A percentile compares a stretch with the other conserved stretches of the same genome.
Evolutionary conservation across 371 early-diverging fungal genomes (phyloP).

Genomic region (Polyrhizophydium stewartii): DNA sequence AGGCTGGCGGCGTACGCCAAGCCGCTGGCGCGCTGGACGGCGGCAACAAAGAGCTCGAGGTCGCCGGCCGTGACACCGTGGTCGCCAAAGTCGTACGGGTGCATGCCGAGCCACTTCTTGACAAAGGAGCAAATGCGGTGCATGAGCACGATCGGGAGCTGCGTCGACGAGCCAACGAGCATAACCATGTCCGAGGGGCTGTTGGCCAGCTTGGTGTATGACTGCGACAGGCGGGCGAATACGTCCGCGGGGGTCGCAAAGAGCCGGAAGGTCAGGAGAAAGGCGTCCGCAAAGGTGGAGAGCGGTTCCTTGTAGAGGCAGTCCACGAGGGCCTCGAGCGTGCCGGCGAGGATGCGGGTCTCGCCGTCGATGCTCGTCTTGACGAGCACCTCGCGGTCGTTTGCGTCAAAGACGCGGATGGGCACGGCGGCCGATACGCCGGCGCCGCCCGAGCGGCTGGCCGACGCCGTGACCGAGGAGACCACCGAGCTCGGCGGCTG

Average conservation of each 20-base stretch:
- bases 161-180: neutral
- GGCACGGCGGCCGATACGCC: neutral
- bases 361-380: neutral
- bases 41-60: neutral
- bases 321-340: neutral
- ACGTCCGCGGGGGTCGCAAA: slow-evolving; percentile 16
- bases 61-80: too few relatives aligned
- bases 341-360: neutral
- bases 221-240: neutral
- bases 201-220: neutral
- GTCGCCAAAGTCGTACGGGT: neutral
- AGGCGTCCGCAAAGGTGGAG: slow-evolving; percentile 16
- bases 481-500: too few relatives aligned
- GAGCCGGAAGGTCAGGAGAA: slow-evolving; percentile 30
- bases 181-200: neutral
- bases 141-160: slow-evolving; percentile 3
- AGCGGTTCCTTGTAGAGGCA: slow-evolving; percentile 10
- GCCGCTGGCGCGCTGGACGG: neutral
- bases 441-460: too few relatives aligned
- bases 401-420: neutral
- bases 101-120: neutral
- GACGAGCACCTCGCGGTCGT: slow-evolving; percentile 1
- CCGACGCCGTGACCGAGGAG: too few relatives aligned
- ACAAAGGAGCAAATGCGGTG: slow-evolving; percentile 2
- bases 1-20: neutral